phyloP scores from a whole-genome alignment of 2,329 filamentous ascomycete genomes.

The Alternaria brassicae region DNA sequence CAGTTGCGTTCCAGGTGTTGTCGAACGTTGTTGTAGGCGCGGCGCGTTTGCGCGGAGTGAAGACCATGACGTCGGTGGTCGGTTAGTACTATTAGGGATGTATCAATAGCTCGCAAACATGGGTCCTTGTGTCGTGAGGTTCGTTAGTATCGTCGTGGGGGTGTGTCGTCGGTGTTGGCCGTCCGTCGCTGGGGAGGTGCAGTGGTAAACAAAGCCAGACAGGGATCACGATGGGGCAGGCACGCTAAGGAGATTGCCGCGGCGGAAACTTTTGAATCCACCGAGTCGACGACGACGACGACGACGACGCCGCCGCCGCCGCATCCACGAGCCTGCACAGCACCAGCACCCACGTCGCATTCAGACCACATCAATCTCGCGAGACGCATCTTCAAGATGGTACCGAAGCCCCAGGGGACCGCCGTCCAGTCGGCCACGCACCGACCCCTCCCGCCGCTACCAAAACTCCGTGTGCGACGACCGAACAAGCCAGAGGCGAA shows the following conservation, averaged over 20 bases:
- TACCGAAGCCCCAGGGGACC: constrained; percentile 46
- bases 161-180: constrained; percentile 17
- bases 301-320: constrained; percentile 10
- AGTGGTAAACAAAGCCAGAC: constrained; percentile 22
- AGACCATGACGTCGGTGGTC: constrained; percentile 30
- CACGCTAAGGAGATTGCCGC: constrained; percentile 22
- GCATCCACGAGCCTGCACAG: background rate
- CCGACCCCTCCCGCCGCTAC: constrained; percentile 64
- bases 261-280: constrained; percentile 25
- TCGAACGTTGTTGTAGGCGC: constrained; percentile 36
- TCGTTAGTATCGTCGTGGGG: constrained; percentile 12
- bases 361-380: background rate
- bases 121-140: constrained; percentile 5
- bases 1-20: constrained; percentile 52
- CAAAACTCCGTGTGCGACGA: constrained; percentile 68
- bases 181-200: constrained; percentile 18
- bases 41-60: constrained; percentile 42
- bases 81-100: background rate
- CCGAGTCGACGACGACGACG: constrained; percentile 4
- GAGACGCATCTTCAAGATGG: constrained; percentile 36
- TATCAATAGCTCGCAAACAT: constrained; percentile 12
- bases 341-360: constrained; percentile 1
- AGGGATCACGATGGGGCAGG: constrained; percentile 14
- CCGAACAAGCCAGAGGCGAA: constrained; percentile 69
- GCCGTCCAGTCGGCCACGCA: constrained; percentile 49